Conservation (phyloP, 148 eudicot species). For the Talinum fruticosum region DNA sequence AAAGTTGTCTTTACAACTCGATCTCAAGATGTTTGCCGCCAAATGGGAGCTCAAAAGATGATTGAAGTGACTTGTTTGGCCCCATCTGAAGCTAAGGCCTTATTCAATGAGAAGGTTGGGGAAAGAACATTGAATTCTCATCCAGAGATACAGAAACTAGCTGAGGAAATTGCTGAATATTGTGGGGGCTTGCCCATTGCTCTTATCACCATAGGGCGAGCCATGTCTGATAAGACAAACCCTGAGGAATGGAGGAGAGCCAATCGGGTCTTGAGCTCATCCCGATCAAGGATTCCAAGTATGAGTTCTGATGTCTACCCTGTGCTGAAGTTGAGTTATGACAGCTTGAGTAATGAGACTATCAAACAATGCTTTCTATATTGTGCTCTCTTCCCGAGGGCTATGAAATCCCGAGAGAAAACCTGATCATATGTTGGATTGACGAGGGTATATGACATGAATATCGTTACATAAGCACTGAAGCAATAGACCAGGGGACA, state of each 20-base stretch:
- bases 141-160: slow-evolving; percentile 17
- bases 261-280: slow-evolving; percentile 19
- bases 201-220: slow-evolving; percentile 32
- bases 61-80: slow-evolving; percentile 30
- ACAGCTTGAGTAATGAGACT: slow-evolving; percentile 25
- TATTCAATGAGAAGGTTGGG: slow-evolving; percentile 32
- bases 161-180: slow-evolving; percentile 17
- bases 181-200: slow-evolving; percentile 40
- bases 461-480: neutral
- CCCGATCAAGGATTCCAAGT: slow-evolving; percentile 29
- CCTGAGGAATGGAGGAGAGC: slow-evolving; percentile 33
- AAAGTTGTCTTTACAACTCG: slow-evolving; percentile 34
- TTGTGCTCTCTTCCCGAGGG: slow-evolving; percentile 30
- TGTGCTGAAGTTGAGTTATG: slow-evolving; percentile 33
- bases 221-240: slow-evolving; percentile 32
- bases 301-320: slow-evolving; percentile 14
- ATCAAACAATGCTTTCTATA: slow-evolving; percentile 23
- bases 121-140: slow-evolving; percentile 6
- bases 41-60: slow-evolving; percentile 37
- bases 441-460: slow-evolving; percentile 32
- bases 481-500: slow-evolving; percentile 15
- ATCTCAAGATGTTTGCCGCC: slow-evolving; percentile 27
- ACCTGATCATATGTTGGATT: slow-evolving; percentile 29
- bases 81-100: slow-evolving; percentile 19
- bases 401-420: slow-evolving; percentile 17